phyloP scores from a whole-genome alignment of 139 green algal species.

The Yamagishiella unicocca region DNA sequence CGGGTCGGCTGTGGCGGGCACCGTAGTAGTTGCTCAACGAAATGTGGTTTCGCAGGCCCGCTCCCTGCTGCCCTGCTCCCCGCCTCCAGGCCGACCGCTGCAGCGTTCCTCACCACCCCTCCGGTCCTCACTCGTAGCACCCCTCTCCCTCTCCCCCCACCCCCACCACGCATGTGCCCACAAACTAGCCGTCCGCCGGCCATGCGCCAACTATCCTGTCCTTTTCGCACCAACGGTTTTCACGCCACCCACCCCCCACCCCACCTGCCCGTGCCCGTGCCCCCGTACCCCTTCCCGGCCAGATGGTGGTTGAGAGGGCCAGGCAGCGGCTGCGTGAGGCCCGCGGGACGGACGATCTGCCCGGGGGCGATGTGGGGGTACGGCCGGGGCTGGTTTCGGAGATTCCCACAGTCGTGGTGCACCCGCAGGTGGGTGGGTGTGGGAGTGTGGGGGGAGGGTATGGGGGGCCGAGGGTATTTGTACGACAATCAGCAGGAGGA shows the following conservation, averaged over 20 bases:
- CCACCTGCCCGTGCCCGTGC: background rate
- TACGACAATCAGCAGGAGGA: too few species aligned
- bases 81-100: too few species aligned
- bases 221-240: background rate
- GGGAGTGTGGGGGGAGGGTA: background rate
- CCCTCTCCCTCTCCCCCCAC: too few species aligned
- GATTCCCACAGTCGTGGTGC: slow-evolving; percentile 54
- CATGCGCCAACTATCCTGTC: background rate
- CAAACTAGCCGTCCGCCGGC: too few species aligned
- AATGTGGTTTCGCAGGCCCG: too few species aligned
- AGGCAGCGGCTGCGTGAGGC: slow-evolving; percentile 56
- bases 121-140: too few species aligned
- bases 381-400: slow-evolving; percentile 60
- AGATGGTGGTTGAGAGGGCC: slow-evolving; percentile 67
- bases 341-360: slow-evolving; percentile 5
- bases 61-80: too few species aligned
- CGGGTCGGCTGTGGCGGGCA: too few species aligned
- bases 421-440: slow-evolving; percentile 40
- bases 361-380: slow-evolving; percentile 59
- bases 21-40: too few species aligned
- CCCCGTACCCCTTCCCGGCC: background rate
- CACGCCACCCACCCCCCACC: background rate
- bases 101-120: too few species aligned
- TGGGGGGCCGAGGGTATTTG: too few species aligned
- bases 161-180: too few species aligned